phyloP scores from a whole-genome alignment of 164 flowering plant species.

The Magnolia sinica region DNA sequence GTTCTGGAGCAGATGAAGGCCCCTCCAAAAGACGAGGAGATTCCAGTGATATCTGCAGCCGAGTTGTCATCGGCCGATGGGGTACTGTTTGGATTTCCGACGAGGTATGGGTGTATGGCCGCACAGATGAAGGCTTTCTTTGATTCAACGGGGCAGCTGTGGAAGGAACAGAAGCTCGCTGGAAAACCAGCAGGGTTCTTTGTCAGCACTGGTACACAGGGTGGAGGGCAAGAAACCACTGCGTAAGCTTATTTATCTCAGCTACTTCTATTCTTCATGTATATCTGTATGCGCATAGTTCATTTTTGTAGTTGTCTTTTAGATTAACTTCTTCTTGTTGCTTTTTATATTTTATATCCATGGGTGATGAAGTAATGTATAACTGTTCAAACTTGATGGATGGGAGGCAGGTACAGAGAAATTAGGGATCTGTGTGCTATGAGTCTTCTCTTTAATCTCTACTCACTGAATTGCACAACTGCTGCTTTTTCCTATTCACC shows the following conservation, averaged over 20 bases:
- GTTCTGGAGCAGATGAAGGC: conserved; percentile 55
- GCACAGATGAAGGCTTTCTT: conserved; percentile 76
- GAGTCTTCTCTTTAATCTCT: too few species aligned
- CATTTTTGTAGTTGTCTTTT: not conserved
- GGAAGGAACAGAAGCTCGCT: conserved; percentile 63
- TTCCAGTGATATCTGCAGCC: conserved; percentile 46
- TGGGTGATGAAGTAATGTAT: not conserved
- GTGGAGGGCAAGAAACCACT: conserved; percentile 84
- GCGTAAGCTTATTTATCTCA: conserved; percentile 41
- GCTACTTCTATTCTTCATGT: not conserved
- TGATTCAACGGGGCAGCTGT: conserved; percentile 60
- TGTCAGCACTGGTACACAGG: conserved; percentile 79
- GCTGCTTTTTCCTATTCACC: too few species aligned
- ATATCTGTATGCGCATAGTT: not conserved
- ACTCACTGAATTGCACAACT: too few species aligned
- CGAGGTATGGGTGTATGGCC: conserved; percentile 72
- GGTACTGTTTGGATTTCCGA: conserved; percentile 70
- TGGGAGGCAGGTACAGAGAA: too few species aligned
- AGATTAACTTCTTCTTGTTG: not conserved
- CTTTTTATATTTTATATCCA: not conserved
- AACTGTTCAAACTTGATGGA: too few species aligned
- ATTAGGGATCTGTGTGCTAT: too few species aligned
- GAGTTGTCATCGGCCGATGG: conserved; percentile 60
- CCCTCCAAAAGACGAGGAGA: conserved; percentile 40
- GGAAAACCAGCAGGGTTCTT: conserved; percentile 76